Evolutionary conservation across 2,329 filamentous ascomycete genomes (phyloP).

Genomic region (Huntiella bhutanensis): DNA sequence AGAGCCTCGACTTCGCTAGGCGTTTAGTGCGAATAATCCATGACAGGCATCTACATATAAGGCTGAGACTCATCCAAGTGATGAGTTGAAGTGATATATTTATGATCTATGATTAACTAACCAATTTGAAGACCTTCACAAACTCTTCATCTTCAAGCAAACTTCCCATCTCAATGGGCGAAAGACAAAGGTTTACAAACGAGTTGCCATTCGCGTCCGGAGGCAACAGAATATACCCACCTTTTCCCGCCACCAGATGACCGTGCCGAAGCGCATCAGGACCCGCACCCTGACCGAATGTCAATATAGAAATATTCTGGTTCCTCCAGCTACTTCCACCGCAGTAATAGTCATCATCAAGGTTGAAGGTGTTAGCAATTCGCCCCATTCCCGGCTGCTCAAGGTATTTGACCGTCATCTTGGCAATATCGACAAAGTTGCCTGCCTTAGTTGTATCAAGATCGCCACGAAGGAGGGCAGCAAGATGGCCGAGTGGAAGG

Average conservation of each 20-base stretch:
- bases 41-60: no score
- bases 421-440: not conserved
- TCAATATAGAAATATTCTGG: not conserved
- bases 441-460: not conserved
- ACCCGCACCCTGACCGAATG: not conserved
- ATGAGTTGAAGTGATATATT: no score
- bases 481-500: not conserved
- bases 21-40: no score
- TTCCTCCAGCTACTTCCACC: not conserved
- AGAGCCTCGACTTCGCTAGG: no score
- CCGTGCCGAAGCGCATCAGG: not conserved
- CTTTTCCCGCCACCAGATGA: not conserved
- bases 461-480: not conserved
- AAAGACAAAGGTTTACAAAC: not conserved
- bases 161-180: not conserved
- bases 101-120: not conserved
- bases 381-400: not conserved
- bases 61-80: no score
- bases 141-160: slow-evolving; percentile 2
- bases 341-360: not conserved
- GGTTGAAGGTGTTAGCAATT: not conserved
- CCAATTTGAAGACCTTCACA: not conserved
- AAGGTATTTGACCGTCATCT: not conserved
- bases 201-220: not conserved
- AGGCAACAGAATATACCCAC: not conserved